Base-by-base conservation (phyloP, 768 basidiomycete genomes). In the Candolleomyces aberdarensis region DNA sequence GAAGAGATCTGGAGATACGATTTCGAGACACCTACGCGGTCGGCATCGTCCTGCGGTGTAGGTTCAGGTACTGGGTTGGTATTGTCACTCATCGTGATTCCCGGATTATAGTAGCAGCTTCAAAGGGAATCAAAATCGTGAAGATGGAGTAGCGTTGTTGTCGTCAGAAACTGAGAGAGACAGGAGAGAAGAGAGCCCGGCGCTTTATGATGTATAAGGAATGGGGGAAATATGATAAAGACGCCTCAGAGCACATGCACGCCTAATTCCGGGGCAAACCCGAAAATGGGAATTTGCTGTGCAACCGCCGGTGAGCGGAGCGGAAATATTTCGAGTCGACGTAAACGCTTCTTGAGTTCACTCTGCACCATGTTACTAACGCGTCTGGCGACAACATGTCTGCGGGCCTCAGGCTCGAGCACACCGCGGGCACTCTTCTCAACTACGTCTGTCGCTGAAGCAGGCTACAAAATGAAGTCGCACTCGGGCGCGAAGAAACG, bases 401-500 rank as follows among this genome's bases (percentile, higher is more conserved):
- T 65, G 20, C 55, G 44, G 39, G 48, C 62, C 51, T 31, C 66
- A 68, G 39, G 60, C 68, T 56, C 58, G 68, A 31, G 62, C 62
- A 39, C 57, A 68, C 13, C 80, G 83, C 54, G 62, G n/a, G 49
- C 59, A 22, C 65, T 76, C 14, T 90, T 92, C 72, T 88, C 90
- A 41, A 83, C 85, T 14, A 84, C 85, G 5, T 72, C 82, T 7
- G 63, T 80, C 1, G 70, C 72, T 31, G 79, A 82, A 57, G 88
- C 85, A 58, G 78, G 78, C n/a, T 91, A 90, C 57, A 92, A 92
- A 75, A 75, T 92, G 66, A 92, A 92, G 72, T 83, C 87, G 0
- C 91, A 92, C 70, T 87, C 85, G 3, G 91, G 90, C 10, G 83
- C 91, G 22, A 92, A 92, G 76, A 92, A 92, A 74, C 78, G 91